Evolutionary conservation across 345 rosid species (phyloP).

Genomic region (Viola odorata): DNA sequence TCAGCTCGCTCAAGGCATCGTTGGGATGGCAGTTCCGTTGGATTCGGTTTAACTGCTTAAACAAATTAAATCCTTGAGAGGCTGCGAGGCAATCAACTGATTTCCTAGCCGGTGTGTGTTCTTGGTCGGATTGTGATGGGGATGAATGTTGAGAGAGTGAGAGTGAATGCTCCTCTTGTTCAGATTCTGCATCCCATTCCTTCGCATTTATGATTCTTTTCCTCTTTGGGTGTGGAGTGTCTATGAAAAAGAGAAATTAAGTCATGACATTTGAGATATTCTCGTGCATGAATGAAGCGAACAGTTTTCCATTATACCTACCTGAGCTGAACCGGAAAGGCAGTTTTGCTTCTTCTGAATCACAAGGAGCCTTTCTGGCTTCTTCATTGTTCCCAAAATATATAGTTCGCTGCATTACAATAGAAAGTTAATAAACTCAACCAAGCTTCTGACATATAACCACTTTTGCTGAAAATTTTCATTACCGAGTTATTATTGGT

Average conservation of each 20-base stretch:
- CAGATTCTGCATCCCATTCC: conserved; percentile 45
- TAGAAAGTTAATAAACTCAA: conserved; percentile 3
- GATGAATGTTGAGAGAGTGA: conserved; percentile 65
- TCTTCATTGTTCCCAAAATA: conserved; percentile 9
- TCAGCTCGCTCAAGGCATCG: conserved; percentile 18
- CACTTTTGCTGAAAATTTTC: background rate
- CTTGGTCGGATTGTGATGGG: conserved; percentile 68
- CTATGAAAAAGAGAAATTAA: conserved; percentile 18
- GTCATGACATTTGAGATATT: background rate
- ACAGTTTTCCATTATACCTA: conserved; percentile 9
- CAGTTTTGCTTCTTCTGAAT: conserved; percentile 27
- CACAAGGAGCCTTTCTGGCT: conserved; percentile 16
- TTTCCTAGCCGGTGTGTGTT: conserved; percentile 36
- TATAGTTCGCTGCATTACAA: conserved; percentile 24
- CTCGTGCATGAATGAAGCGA: background rate
- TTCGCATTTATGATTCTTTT: conserved; percentile 25
- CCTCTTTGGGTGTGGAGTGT: conserved; percentile 34
- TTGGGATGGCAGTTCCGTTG: conserved; percentile 23
- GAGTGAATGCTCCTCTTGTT: conserved; percentile 67
- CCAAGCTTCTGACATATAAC: conserved; percentile 3
- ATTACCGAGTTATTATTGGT: conserved; percentile 28
- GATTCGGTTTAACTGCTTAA: conserved; percentile 32
- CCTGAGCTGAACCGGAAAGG: conserved; percentile 35
- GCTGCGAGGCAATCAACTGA: conserved; percentile 17
- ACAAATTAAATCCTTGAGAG: conserved; percentile 32